Evolutionary conservation across 108 stramenopile species (phyloP), one percentile per base, ranked within the genome.

Genomic region (Cylindrotheca fusiformis): DNA sequence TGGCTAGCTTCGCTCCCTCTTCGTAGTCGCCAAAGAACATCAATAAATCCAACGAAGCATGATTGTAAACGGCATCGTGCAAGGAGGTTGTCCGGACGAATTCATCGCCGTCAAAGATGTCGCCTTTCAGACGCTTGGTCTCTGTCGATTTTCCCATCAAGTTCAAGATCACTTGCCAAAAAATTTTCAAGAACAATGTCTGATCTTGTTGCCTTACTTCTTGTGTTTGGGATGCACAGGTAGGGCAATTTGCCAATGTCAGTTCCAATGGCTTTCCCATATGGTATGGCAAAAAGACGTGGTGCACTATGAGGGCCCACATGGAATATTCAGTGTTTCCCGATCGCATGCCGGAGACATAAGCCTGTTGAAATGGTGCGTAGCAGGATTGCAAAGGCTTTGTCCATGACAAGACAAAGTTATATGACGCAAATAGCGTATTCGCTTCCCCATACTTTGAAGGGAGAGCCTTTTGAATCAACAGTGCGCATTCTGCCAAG

Each of bases 81-180:
- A 10, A 10, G 6, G 36, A 14, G 14, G 14, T 14, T 10, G 36
- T 41, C 36, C 10, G 36, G 14, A 41, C 36, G 14, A 41, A 41
- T 14, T 41, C 36, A 41, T 41, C 36, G 14, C 6, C 36, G 14
- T 41, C 14, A 14, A 41, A 41, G 6, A 14, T 14, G 14, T 6
- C 14, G 6, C 61, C 61, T 41, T 22, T 62, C 48, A 65, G 27
- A 17, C 26, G 4, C 3, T 22, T 32, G 2, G 52, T 32, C 19
- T 65, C 49, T 6, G 52, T 24, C 8, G 52, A 32, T 32, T 19
- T 48, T 20, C 67, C 58, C 57, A 68, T 68, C 58, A 68, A 33
- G 23, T 68, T 68, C 57, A 68, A 51, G 8, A 59, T 20, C 27
- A 30, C 18, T 33, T 68, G 67, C 55, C 67, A 56, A 28, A 30